phyloP scores from a whole-genome alignment of 176 grass and related monocot genomes.

The sorghum (Sorghum bicolor) region DNA sequence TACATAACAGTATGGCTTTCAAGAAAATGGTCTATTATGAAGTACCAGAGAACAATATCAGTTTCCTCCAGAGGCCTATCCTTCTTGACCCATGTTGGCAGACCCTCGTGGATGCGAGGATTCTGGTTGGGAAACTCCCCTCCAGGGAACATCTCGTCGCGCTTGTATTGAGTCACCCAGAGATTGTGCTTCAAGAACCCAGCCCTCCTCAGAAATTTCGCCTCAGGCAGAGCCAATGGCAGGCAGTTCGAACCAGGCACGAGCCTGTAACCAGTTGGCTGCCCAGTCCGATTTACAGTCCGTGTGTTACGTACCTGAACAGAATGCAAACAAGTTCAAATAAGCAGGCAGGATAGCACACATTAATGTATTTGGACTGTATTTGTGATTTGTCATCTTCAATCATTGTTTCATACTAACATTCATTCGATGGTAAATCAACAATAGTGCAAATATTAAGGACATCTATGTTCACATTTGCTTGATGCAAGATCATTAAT shows the following conservation, averaged over 20 bases:
- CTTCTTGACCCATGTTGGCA: slow-evolving; percentile 95
- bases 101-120: slow-evolving; percentile 83
- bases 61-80: slow-evolving; percentile 92
- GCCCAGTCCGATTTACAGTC: slow-evolving; percentile 88
- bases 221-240: slow-evolving; percentile 67
- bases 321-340: neutral
- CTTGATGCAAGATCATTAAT: neutral
- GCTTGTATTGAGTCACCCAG: slow-evolving; percentile 90
- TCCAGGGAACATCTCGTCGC: slow-evolving; percentile 89
- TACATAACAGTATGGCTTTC: neutral
- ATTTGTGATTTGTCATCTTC: neutral
- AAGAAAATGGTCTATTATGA: neutral
- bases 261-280: slow-evolving; percentile 94
- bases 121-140: slow-evolving; percentile 99
- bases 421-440: neutral
- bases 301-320: slow-evolving; percentile 85
- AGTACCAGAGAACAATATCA: slow-evolving; percentile 93
- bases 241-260: slow-evolving; percentile 93
- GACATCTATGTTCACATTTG: neutral
- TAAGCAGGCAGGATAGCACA: neutral
- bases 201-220: slow-evolving; percentile 89
- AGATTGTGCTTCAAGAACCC: slow-evolving; percentile 99
- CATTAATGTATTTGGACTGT: neutral
- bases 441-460: neutral
- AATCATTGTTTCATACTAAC: neutral